Conservation (phyloP, 257 asterid species). For the Penstemon eatonii region DNA sequence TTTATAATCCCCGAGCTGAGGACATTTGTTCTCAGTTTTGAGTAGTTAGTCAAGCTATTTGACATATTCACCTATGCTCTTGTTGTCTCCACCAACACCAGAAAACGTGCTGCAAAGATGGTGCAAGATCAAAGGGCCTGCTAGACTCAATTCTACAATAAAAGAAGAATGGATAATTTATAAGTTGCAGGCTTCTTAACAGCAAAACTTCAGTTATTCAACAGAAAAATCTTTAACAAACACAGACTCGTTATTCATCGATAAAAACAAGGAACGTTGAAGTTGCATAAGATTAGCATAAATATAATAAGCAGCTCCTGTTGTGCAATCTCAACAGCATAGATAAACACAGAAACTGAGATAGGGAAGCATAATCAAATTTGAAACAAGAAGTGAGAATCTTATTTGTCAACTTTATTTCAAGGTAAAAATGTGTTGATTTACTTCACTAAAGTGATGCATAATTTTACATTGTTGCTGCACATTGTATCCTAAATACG, state of each 20-base stretch:
- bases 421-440: not conserved
- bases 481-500: not conserved
- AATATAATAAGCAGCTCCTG: not conserved
- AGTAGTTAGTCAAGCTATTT: conserved; percentile 13
- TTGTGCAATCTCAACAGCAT: conserved; percentile 6
- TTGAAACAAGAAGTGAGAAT: not conserved
- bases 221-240: conserved; percentile 36
- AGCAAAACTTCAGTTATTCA: conserved; percentile 26
- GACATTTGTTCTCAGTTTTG: conserved; percentile 2
- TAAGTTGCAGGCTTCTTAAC: conserved; percentile 4
- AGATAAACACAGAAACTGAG: conserved; percentile 9
- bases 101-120: conserved; percentile 20
- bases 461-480: not conserved
- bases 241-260: conserved; percentile 30
- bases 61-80: conserved; percentile 28
- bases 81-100: conserved; percentile 33
- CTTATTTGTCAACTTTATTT: not conserved
- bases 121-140: conserved; percentile 36
- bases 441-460: not conserved
- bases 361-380: not conserved
- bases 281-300: not conserved
- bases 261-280: conserved; percentile 19
- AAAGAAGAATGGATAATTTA: conserved; percentile 8
- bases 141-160: conserved; percentile 41
- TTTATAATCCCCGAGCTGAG: conserved; percentile 7